Percentiles rank a stretch among this genome's conserved stretches.
Conservation (phyloP, 1,284 basidiomycete genomes). For the Cryptococcus sp. region DNA sequence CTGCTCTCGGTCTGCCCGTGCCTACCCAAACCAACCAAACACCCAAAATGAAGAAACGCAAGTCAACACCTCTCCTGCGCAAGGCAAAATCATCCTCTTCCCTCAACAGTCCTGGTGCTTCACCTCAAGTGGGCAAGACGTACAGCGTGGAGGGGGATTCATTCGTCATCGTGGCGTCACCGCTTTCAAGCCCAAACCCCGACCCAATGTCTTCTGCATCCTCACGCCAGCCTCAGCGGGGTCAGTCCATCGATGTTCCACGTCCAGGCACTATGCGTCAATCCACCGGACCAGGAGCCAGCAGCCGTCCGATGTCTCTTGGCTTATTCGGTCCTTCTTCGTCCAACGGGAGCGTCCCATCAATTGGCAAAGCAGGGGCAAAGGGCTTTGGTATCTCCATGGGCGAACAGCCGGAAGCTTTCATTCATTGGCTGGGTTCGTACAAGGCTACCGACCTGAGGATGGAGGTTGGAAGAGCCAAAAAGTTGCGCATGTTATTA, state of each 20-base stretch:
- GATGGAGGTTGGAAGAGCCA: constrained; percentile 50
- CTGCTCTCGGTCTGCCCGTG: constrained; percentile 38
- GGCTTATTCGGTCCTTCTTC: constrained; percentile 22
- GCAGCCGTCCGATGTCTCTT: constrained; percentile 22
- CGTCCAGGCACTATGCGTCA: constrained; percentile 16
- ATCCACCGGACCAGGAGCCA: constrained; percentile 16
- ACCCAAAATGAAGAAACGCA: constrained; percentile 36
- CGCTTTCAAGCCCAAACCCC: constrained; percentile 10
- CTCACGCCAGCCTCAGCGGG: constrained; percentile 9
- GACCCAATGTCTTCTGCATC: constrained; percentile 15
- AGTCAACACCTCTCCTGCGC: constrained; percentile 44
- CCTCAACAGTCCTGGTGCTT: constrained; percentile 22
- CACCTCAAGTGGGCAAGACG: constrained; percentile 35
- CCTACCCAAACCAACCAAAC: constrained; percentile 19
- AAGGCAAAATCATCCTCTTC: constrained; percentile 43
- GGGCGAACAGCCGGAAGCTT: constrained; percentile 40
- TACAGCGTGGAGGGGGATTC: constrained; percentile 37
- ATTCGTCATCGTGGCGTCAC: constrained; percentile 46
- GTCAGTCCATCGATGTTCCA: constrained; percentile 30
- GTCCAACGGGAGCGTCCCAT: constrained; percentile 15
- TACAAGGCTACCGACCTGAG: constrained; percentile 43
- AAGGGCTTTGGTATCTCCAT: constrained; percentile 37
- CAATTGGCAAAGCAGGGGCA: constrained; percentile 14
- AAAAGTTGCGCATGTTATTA: constrained; percentile 62
- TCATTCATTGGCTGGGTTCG: constrained; percentile 37